Conservation (phyloP, 2,329 filamentous ascomycete genomes). For the Apiospora pterosperma region DNA sequence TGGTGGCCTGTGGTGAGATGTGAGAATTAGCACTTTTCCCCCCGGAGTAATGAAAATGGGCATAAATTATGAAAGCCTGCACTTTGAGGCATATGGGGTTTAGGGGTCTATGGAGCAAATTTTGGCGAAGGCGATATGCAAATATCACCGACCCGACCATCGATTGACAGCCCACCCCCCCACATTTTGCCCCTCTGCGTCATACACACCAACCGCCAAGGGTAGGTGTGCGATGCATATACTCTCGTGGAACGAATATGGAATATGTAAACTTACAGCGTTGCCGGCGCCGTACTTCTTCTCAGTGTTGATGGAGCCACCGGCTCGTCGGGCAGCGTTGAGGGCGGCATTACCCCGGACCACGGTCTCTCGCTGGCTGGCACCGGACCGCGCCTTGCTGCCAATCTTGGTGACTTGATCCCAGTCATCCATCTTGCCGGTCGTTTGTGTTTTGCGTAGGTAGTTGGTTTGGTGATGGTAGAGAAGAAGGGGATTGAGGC, state of each 20-base stretch:
- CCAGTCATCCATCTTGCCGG: constrained; percentile 76
- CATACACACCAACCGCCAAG: background rate
- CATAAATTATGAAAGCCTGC: too few relatives aligned
- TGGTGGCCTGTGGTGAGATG: constrained; percentile 37
- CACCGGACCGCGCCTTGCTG: constrained; percentile 71
- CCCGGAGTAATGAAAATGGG: too few relatives aligned
- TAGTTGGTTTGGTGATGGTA: background rate
- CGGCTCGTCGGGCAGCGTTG: constrained; percentile 84
- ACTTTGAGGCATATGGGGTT: background rate
- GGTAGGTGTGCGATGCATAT: background rate
- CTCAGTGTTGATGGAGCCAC: constrained; percentile 76
- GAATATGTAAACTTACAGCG: constrained; percentile 55
- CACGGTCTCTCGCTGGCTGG: constrained; percentile 77
- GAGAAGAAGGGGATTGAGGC: background rate
- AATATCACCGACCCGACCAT: background rate
- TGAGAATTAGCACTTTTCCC: background rate
- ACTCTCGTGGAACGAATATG: constrained; percentile 1
- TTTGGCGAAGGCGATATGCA: background rate
- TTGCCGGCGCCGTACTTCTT: constrained; percentile 86
- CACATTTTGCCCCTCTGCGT: constrained; percentile 1
- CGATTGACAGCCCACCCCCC: background rate
- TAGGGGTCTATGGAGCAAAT: background rate
- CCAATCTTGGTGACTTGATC: constrained; percentile 90
- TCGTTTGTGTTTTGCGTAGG: constrained; percentile 20
- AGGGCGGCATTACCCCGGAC: constrained; percentile 78